These are phyloP conservation scores for Thermochaetoides thermophila DNA, from an alignment of 495 filamentous ascomycete genomes.

Conservation along the genomic window DNA sequence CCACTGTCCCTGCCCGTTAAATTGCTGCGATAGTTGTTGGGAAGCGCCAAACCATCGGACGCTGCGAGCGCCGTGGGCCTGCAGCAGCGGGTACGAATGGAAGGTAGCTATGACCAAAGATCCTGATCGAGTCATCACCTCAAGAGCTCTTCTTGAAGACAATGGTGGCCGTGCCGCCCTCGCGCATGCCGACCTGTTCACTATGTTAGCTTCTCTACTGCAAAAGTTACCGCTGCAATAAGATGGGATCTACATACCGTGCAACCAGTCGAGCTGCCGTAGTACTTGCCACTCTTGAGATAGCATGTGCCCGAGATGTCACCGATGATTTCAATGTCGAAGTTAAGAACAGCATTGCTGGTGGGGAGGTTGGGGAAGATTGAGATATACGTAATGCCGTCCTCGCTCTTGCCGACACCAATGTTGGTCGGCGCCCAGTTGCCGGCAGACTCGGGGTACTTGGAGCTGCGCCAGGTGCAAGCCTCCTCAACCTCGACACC, in stretches of 20 bases:
- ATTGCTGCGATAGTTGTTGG: constrained; percentile 5
- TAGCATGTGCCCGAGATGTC: constrained; percentile 53
- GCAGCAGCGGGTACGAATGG: constrained; percentile 1
- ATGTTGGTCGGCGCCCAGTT: constrained; percentile 89
- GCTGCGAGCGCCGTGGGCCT: constrained; percentile 1
- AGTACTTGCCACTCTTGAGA: constrained; percentile 52
- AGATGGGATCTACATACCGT: constrained; percentile 39
- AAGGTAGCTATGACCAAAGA: too few relatives aligned
- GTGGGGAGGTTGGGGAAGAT: constrained; percentile 56
- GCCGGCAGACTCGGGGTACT: constrained; percentile 38
- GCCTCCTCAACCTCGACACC: constrained; percentile 52
- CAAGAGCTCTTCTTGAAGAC: constrained; percentile 17
- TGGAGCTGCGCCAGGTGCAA: constrained; percentile 58
- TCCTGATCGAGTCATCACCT: too few relatives aligned
- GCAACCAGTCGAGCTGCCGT: constrained; percentile 42
- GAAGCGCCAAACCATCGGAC: too few relatives aligned
- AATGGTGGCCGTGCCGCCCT: constrained; percentile 23
- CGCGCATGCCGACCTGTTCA: constrained; percentile 23
- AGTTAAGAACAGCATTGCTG: constrained; percentile 49
- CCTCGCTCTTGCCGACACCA: constrained; percentile 53
- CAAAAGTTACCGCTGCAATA: not conserved
- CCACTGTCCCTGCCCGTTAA: constrained; percentile 1
- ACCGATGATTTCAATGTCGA: constrained; percentile 55
- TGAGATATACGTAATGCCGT: constrained; percentile 61
- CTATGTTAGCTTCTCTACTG: constrained; percentile 8